phyloP scores from a whole-genome alignment of 2,329 filamentous ascomycete species.

The Davidsoniella australis region DNA sequence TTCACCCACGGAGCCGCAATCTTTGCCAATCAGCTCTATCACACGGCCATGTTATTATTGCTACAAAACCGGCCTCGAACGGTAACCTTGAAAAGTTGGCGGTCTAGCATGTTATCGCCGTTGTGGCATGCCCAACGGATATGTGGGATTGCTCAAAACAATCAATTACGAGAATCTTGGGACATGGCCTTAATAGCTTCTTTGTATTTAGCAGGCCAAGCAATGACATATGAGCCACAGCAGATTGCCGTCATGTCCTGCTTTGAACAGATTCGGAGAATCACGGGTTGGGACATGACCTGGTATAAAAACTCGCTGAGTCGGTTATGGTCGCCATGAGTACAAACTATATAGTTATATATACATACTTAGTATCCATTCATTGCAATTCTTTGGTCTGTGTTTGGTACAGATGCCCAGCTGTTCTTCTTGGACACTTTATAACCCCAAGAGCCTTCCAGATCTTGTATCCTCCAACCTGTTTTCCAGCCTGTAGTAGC shows the following conservation, averaged over 20 bases:
- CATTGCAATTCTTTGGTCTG: too few relatives aligned
- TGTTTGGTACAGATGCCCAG: too few relatives aligned
- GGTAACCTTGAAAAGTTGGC: constrained; percentile 18
- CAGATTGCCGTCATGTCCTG: constrained; percentile 25
- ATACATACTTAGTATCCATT: too few relatives aligned
- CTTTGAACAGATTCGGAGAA: constrained; percentile 21
- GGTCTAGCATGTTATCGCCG: constrained; percentile 22
- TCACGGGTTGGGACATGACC: constrained; percentile 27
- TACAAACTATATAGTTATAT: neutral
- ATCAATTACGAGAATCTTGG: constrained; percentile 28
- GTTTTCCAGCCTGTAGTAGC: constrained; percentile 35
- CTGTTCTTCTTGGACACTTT: constrained; percentile 16
- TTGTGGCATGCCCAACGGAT: constrained; percentile 32
- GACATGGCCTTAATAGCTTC: constrained; percentile 30
- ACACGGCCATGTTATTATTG: constrained; percentile 35
- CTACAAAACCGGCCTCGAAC: constrained; percentile 33
- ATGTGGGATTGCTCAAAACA: constrained; percentile 32
- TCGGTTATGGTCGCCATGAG: constrained; percentile 4
- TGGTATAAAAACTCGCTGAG: constrained; percentile 3
- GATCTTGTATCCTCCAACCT: constrained; percentile 34
- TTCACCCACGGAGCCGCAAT: constrained; percentile 25
- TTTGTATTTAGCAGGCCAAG: constrained; percentile 26
- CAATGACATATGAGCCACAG: constrained; percentile 31
- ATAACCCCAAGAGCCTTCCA: constrained; percentile 27
- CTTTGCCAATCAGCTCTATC: constrained; percentile 38